These are phyloP conservation scores for Prunus yedoensis DNA, from an alignment of 331 rosid species.

Conservation along the genomic window DNA sequence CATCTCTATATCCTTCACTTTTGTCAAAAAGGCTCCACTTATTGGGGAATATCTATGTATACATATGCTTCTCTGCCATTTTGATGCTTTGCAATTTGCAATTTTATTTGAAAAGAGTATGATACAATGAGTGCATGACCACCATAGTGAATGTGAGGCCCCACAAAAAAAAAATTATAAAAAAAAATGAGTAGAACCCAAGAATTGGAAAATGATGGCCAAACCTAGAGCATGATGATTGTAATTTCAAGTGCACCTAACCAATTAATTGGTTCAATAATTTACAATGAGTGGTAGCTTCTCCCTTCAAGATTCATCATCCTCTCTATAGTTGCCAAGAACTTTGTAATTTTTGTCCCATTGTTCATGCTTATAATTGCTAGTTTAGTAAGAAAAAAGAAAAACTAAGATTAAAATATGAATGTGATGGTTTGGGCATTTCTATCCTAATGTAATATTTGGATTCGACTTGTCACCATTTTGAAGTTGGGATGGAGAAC, in stretches of 20 bases:
- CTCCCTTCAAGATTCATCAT: not conserved
- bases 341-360: not conserved
- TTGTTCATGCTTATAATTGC: too few species aligned
- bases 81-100: conserved; percentile 25
- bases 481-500: too few species aligned
- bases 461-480: too few species aligned
- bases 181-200: conserved; percentile 1
- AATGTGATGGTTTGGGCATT: too few species aligned
- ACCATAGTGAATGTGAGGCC: not conserved
- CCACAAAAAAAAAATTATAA: too few species aligned
- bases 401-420: too few species aligned
- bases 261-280: not conserved
- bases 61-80: conserved; percentile 5
- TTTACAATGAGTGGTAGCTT: not conserved
- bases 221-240: not conserved
- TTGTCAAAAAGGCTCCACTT: conserved; percentile 55
- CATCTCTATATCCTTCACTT: conserved; percentile 35
- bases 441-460: too few species aligned
- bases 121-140: not conserved
- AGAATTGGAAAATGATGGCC: not conserved
- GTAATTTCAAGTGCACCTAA: not conserved
- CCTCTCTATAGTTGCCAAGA: not conserved
- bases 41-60: conserved; percentile 51
- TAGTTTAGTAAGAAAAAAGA: too few species aligned
- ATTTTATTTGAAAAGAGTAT: conserved; percentile 12